Evolutionary conservation across 2,329 filamentous ascomycete genomes (phyloP).

Genomic region (Fusarium oligoseptatum): DNA sequence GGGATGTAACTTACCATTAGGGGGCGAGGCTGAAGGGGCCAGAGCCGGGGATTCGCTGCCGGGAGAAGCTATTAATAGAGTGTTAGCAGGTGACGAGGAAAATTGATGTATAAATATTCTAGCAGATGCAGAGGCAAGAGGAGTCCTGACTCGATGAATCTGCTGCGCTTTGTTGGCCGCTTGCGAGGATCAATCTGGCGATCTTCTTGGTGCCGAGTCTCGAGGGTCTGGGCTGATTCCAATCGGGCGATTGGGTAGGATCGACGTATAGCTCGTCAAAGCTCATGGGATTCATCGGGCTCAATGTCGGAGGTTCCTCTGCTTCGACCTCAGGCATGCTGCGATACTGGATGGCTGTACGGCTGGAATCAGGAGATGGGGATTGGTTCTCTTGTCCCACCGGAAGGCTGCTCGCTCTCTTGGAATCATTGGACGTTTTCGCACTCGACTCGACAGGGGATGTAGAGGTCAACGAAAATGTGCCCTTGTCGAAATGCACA

Average conservation of each 20-base stretch:
- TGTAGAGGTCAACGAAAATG: slow-evolving; percentile 30
- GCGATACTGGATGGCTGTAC: slow-evolving; percentile 54
- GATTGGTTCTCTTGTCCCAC: slow-evolving; percentile 27
- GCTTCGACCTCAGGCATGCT: slow-evolving; percentile 66
- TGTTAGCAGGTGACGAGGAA: slow-evolving; percentile 51
- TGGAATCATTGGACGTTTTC: slow-evolving; percentile 36
- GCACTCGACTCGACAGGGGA: slow-evolving; percentile 23
- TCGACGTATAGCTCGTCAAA: slow-evolving; percentile 62
- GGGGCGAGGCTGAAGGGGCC: slow-evolving; percentile 56
- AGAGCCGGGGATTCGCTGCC: slow-evolving; percentile 59
- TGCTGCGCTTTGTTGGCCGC: slow-evolving; percentile 4
- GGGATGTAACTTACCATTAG: slow-evolving; percentile 52
- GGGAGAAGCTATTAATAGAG: slow-evolving; percentile 58
- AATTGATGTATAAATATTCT: slow-evolving; percentile 17
- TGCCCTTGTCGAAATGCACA: slow-evolving; percentile 60
- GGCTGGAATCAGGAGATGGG: slow-evolving; percentile 10
- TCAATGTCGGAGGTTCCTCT: slow-evolving; percentile 60
- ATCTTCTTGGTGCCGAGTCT: neutral
- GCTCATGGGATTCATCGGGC: slow-evolving; percentile 58
- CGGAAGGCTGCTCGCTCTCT: slow-evolving; percentile 53
- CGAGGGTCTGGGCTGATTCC: slow-evolving; percentile 6
- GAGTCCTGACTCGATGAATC: slow-evolving; percentile 53
- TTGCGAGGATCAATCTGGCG: neutral
- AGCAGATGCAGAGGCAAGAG: slow-evolving; percentile 41
- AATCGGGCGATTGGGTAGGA: slow-evolving; percentile 33